Conservation (phyloP, 2,329 filamentous ascomycete species). For the Lecanicillium sp. region DNA sequence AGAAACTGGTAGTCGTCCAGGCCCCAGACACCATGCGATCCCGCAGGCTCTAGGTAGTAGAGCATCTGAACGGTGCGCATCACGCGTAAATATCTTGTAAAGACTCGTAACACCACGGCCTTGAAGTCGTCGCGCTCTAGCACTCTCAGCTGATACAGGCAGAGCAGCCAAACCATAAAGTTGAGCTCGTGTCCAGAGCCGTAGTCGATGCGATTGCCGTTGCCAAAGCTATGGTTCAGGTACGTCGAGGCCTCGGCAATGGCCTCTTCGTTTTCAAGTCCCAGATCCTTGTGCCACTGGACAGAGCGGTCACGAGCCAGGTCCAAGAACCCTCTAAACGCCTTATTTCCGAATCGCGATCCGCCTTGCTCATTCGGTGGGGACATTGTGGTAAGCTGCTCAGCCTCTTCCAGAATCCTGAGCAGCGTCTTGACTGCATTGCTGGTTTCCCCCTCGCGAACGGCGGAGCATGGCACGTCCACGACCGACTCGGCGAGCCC, state of each 20-base stretch:
- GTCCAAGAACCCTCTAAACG: slow-evolving; percentile 77
- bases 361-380: slow-evolving; percentile 82
- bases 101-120: slow-evolving; percentile 67
- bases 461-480: slow-evolving; percentile 58
- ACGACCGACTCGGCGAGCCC: slow-evolving; percentile 74
- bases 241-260: slow-evolving; percentile 71
- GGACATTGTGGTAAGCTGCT: slow-evolving; percentile 56
- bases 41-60: slow-evolving; percentile 95
- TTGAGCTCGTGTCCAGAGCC: slow-evolving; percentile 96
- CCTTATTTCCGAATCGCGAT: slow-evolving; percentile 89
- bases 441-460: slow-evolving; percentile 49
- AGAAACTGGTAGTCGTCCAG: slow-evolving; percentile 96
- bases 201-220: slow-evolving; percentile 84
- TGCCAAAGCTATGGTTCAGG: slow-evolving; percentile 77
- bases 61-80: slow-evolving; percentile 86
- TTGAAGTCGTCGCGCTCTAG: slow-evolving; percentile 61
- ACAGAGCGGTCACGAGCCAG: slow-evolving; percentile 48
- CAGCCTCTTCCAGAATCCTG: slow-evolving; percentile 60
- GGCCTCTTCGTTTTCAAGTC: slow-evolving; percentile 42
- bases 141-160: slow-evolving; percentile 70
- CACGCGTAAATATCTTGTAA: slow-evolving; percentile 71
- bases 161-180: slow-evolving; percentile 95
- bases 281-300: slow-evolving; percentile 58
- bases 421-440: slow-evolving; percentile 57
- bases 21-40: slow-evolving; percentile 96